Evolutionary conservation across 495 filamentous ascomycete genomes (phyloP).

Genomic region (Podospora tetraspora): DNA sequence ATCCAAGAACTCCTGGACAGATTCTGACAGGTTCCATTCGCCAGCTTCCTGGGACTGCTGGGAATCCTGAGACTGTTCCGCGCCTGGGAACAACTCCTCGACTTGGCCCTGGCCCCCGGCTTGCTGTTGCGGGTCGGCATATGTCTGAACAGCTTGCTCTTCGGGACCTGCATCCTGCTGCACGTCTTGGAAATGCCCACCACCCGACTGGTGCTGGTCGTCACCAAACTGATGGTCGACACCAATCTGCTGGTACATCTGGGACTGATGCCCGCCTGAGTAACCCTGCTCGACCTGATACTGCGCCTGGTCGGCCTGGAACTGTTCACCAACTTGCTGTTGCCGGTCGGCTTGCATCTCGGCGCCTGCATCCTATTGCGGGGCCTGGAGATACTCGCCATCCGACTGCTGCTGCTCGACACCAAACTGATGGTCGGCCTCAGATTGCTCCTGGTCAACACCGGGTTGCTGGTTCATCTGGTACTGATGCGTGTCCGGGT

Average conservation of each 20-base stretch:
- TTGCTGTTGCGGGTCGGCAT: background rate
- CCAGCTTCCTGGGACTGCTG: too few relatives aligned
- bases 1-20: too few relatives aligned
- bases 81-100: background rate
- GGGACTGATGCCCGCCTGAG: background rate
- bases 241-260: background rate
- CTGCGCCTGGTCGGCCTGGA: background rate
- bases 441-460: background rate
- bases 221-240: background rate
- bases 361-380: background rate
- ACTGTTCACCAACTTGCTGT: background rate
- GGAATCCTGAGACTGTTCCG: too few relatives aligned
- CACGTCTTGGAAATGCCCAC: too few relatives aligned
- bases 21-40: too few relatives aligned
- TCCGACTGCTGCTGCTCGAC: background rate
- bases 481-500: too few relatives aligned
- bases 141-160: too few relatives aligned
- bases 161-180: background rate
- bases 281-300: background rate
- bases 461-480: too few relatives aligned
- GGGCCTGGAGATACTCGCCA: background rate
- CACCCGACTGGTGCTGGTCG: background rate
- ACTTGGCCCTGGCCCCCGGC: background rate
- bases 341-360: background rate
- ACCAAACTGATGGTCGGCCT: too few relatives aligned